Base-by-base conservation (phyloP, 768 basidiomycete genomes). In the Tulasnella sp. region DNA sequence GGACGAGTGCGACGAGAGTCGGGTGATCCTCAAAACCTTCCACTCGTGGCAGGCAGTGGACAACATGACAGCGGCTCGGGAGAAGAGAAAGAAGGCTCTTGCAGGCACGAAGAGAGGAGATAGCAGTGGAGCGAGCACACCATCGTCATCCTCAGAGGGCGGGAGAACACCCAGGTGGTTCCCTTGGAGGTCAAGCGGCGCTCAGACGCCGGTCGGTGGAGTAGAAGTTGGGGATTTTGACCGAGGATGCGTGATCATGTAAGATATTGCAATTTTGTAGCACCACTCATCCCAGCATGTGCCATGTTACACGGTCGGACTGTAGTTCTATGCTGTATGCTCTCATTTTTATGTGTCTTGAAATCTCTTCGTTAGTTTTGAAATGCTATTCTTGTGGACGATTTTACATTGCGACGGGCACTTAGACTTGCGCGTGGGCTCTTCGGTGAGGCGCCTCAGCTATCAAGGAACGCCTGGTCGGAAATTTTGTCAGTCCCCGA, bases 1-100 rank as follows among this genome's bases (percentile, higher is more conserved):
- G 38, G 92, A 94, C 84, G 95, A 96, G 84, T 94, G 94, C 83
- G 94, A 95, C 81, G 88, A 89, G 82, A 85, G 83, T 83, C 87
- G 91, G 36, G 91, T 95, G 36, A 92, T 94, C 75, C 83, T 96
- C 81, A 95, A 95, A 89, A 91, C 92, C 36, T 96, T 95, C 84
- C 92, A 93, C 84, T 91, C 92, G 74, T 94, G 93, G 93, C 93
- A 95, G 87, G 92, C 89, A 14, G 94, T 96, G 48, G 94, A 95
- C 83, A 90, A 91, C 0, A 94, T 95, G 38, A 79, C 48, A 27
- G 86, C 88, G 44, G 89, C 88, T 76, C 87, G 92, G 83, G 92
- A 92, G 87, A 92, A 90, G 86, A 87, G 90, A 81, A 88, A 90
- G 79, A 93, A 90, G 85, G 82, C 87, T 62, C 82, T 82, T 75